Conservation (phyloP, 371 early-diverging fungal species). For the Apophysomyces sp. region DNA sequence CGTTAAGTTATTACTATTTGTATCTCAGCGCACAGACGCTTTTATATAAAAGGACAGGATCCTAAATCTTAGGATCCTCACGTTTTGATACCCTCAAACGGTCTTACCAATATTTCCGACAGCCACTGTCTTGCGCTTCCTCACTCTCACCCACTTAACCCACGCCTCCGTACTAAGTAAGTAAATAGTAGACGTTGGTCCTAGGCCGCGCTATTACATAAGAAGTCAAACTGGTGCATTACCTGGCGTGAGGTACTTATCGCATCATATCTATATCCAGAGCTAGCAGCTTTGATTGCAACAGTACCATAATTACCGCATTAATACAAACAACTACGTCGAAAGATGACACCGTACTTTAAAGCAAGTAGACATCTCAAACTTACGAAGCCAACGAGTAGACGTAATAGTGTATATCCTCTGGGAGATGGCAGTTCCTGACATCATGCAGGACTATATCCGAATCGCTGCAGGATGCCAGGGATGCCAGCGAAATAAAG, state of each 20-base stretch:
- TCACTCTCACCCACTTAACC: too few relatives aligned
- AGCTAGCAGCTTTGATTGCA: background rate
- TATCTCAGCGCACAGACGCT: too few relatives aligned
- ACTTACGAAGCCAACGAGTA: background rate
- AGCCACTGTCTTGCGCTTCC: too few relatives aligned
- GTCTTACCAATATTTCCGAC: too few relatives aligned
- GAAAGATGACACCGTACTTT: slow-evolving; percentile 7
- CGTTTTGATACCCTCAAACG: too few relatives aligned
- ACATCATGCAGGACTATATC: background rate
- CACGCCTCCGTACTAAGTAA: too few relatives aligned
- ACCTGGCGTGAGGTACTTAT: background rate
- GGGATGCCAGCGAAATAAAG: too few relatives aligned
- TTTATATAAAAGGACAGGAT: too few relatives aligned
- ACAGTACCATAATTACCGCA: background rate
- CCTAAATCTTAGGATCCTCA: too few relatives aligned
- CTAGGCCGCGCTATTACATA: too few relatives aligned
- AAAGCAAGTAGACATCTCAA: background rate
- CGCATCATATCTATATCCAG: background rate
- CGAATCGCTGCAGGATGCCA: background rate
- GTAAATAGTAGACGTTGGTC: too few relatives aligned
- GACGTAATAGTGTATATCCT: slow-evolving; percentile 1
- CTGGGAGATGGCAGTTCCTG: background rate
- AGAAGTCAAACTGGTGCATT: background rate
- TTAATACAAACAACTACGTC: slow-evolving; percentile 11
- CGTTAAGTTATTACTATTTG: too few relatives aligned